Conservation (phyloP, 2,329 filamentous ascomycete genomes). For the Paramyrothecium roridum region DNA sequence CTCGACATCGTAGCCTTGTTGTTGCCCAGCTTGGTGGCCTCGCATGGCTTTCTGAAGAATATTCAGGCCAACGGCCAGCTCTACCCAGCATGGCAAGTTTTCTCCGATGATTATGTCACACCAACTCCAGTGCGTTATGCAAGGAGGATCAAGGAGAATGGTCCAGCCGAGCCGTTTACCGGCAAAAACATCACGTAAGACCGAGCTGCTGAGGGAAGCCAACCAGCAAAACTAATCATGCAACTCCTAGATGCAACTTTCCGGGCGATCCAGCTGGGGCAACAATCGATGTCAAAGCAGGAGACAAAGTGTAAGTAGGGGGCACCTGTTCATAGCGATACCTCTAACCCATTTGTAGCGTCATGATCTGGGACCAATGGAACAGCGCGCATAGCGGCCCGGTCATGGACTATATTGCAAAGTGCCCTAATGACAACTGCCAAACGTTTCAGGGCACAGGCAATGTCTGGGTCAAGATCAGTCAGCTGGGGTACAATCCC, state of each 20-base stretch:
- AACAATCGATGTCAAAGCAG: not conserved
- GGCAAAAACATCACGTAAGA: not conserved
- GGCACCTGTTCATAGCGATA: not conserved
- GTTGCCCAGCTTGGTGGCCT: not conserved
- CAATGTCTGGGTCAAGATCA: constrained; percentile 32
- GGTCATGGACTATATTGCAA: constrained; percentile 26
- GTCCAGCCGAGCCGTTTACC: not conserved
- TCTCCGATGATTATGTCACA: not conserved
- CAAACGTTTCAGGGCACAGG: constrained; percentile 15
- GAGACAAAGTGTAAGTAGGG: not conserved
- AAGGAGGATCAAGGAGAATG: not conserved
- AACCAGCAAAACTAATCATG: not conserved
- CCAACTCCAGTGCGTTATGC: not conserved
- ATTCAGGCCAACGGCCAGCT: not conserved
- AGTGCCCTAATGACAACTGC: constrained; percentile 22
- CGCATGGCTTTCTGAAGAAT: not conserved
- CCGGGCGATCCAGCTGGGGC: not conserved
- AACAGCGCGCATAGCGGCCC: constrained; percentile 27
- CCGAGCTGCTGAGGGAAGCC: not conserved
- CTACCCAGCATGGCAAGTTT: not conserved
- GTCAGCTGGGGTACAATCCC: constrained; percentile 28
- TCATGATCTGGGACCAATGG: constrained; percentile 27
- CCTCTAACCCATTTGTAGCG: not conserved
- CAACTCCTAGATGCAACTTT: not conserved
- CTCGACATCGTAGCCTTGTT: not conserved